phyloP scores from a whole-genome alignment of 1,284 basidiomycete species.

The Ganoderma sp. region DNA sequence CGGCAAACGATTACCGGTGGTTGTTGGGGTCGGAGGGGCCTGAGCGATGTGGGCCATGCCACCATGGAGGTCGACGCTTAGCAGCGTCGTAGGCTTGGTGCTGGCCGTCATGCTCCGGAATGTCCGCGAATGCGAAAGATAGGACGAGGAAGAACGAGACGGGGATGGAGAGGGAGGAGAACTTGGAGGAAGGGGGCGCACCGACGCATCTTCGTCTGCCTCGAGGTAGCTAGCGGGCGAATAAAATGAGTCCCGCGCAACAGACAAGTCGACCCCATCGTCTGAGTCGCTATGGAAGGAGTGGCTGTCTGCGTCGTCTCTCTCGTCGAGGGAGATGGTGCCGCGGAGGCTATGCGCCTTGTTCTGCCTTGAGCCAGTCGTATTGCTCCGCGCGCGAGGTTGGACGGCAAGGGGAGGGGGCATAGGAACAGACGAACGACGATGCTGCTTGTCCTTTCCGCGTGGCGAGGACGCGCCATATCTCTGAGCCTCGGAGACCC shows the following conservation, averaged over 20 bases:
- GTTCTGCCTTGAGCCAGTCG: slow-evolving; percentile 34
- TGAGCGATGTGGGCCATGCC: slow-evolving; percentile 93
- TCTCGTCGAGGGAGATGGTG: slow-evolving; percentile 66
- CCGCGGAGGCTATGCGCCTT: slow-evolving; percentile 33
- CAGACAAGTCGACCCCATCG: slow-evolving; percentile 59
- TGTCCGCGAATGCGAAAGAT: slow-evolving; percentile 78
- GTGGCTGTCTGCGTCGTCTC: slow-evolving; percentile 41
- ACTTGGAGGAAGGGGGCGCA: slow-evolving; percentile 86
- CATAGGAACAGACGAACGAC: slow-evolving; percentile 37
- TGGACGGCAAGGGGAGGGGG: slow-evolving; percentile 34
- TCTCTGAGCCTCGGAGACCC: slow-evolving; percentile 46
- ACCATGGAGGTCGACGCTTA: slow-evolving; percentile 84
- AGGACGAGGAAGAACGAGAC: slow-evolving; percentile 79
- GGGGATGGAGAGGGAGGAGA: slow-evolving; percentile 84
- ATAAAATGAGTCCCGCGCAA: slow-evolving; percentile 73
- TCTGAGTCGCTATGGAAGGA: slow-evolving; percentile 39
- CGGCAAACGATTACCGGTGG: slow-evolving; percentile 55
- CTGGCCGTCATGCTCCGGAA: slow-evolving; percentile 84
- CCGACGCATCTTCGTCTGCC: slow-evolving; percentile 89
- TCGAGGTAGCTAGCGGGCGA: slow-evolving; percentile 74
- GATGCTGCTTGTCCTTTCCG: slow-evolving; percentile 38
- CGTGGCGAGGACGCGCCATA: slow-evolving; percentile 31
- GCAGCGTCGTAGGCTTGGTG: slow-evolving; percentile 93
- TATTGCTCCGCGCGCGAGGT: slow-evolving; percentile 28
- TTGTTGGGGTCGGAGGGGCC: slow-evolving; percentile 65